Evolutionary conservation across 495 filamentous ascomycete genomes (phyloP), one percentile per base, ranked within the genome.

Genomic region (Penicillium arizonense): DNA sequence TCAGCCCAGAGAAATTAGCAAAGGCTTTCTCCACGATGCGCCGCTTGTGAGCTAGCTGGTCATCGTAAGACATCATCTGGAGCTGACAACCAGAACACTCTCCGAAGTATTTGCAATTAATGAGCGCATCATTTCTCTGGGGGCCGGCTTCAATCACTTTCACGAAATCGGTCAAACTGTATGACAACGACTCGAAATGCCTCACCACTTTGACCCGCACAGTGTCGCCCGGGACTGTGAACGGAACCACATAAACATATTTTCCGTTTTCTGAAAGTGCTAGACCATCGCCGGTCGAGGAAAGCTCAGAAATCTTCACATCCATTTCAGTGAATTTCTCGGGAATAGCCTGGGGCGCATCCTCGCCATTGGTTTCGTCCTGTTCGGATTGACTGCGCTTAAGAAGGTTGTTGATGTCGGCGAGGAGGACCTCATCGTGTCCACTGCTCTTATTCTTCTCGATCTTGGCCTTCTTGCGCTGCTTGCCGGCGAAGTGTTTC

Each of bases 31-130:
- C 89, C 26, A 98, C 86, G 47, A 97, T 87, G 43, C 78, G 75
- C 65, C 81, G 84, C 75, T 98, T 98, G 62, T 91, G 87, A 30
- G 75, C 79, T 26, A 98, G 78, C 67, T 98, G 94, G 50, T 89
- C 85, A 26, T 79, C 73, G 70, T 98, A 98, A 37, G 90, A 82
- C 50, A 98, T 82, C 90, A 97, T 96, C 70, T 98, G 94, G 64
- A 97, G 89, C 73, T 97, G 95, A 63, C 94, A 98, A 4, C 94
- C 94, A 0, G 89, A 89, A 67, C 94, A 98, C 46, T 77, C 81
- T 30, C 79, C 70, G 62, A 98, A 98, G 73, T 97, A 97, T 58
- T 81, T 75, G 76, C 94, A 98, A 39, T 77, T 71, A 59, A 96
- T 79, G 2, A 84, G 77, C 39, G 74, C 78, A 63, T 96, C 90